Evolutionary conservation across 2,329 filamentous ascomycete species (phyloP).

Genomic region (Fusarium sp.): DNA sequence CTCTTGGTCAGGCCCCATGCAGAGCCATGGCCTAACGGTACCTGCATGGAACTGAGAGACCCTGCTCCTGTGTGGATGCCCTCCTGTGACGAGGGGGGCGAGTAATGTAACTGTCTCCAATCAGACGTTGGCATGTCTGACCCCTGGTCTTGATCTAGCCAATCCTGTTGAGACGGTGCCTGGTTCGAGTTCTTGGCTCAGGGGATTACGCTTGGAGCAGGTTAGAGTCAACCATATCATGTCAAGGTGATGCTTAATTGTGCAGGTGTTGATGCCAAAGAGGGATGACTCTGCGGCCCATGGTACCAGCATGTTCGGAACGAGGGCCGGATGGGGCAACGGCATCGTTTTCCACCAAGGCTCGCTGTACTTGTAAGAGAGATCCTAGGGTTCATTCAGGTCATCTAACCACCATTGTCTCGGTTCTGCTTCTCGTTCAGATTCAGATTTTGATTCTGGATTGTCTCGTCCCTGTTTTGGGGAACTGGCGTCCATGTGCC

Average conservation of each 20-base stretch:
- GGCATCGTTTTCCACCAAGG: background rate
- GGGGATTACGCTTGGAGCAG: constrained; percentile 29
- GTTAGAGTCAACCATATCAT: constrained; percentile 32
- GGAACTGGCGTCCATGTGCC: constrained; percentile 1
- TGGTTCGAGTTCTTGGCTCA: constrained; percentile 27
- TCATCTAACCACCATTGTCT: constrained; percentile 14
- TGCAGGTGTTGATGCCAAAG: constrained; percentile 3
- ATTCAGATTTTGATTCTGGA: constrained; percentile 7
- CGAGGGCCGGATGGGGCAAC: constrained; percentile 27
- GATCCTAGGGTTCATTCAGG: background rate
- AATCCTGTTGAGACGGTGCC: constrained; percentile 33
- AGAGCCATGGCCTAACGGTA: constrained; percentile 15
- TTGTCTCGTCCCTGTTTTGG: constrained; percentile 14
- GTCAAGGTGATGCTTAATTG: constrained; percentile 26
- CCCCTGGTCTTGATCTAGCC: constrained; percentile 32
- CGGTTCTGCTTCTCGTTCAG: constrained; percentile 11
- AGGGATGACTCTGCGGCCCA: constrained; percentile 2
- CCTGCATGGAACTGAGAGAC: constrained; percentile 25
- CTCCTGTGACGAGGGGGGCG: constrained; percentile 18
- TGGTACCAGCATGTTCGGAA: constrained; percentile 30
- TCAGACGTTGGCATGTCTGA: constrained; percentile 33
- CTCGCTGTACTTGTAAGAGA: constrained; percentile 3
- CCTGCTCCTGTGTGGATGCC: constrained; percentile 31
- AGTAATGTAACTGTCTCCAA: constrained; percentile 43
- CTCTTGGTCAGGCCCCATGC: constrained; percentile 19